Evolutionary conservation across 2,329 filamentous ascomycete genomes (phyloP).

Genomic region (Xylariaceae sp.): DNA sequence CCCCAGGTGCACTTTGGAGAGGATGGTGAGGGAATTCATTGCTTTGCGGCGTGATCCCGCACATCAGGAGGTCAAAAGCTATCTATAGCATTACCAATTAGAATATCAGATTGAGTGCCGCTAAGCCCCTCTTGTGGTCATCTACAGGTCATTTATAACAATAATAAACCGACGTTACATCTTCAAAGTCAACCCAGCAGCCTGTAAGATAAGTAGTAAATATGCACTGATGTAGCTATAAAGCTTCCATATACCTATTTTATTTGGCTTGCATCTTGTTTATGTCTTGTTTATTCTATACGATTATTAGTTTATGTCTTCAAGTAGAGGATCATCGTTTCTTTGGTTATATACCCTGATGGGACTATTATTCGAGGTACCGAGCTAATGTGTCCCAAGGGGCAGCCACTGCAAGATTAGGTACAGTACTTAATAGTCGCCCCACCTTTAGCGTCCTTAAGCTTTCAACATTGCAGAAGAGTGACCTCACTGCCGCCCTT

Average conservation of each 20-base stretch:
- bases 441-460: too few relatives aligned
- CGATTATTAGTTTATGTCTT: too few relatives aligned
- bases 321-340: too few relatives aligned
- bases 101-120: constrained; percentile 4
- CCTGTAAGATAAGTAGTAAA: constrained; percentile 5
- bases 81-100: constrained; percentile 15
- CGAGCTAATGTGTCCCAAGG: too few relatives aligned
- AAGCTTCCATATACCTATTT: too few relatives aligned
- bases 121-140: constrained; percentile 22
- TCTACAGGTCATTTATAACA: constrained; percentile 19
- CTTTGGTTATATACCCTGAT: too few relatives aligned
- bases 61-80: constrained; percentile 5
- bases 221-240: not conserved
- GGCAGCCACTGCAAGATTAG: not conserved
- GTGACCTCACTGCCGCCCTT: constrained; percentile 19
- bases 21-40: constrained; percentile 3
- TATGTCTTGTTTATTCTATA: too few relatives aligned
- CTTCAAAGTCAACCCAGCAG: constrained; percentile 12
- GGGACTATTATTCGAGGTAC: too few relatives aligned
- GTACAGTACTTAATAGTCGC: not conserved
- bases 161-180: constrained; percentile 15
- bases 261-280: too few relatives aligned
- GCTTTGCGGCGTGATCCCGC: constrained; percentile 11
- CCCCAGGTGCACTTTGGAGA: constrained; percentile 1
- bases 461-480: too few relatives aligned